Percentiles rank a stretch among this genome's conserved stretches.
Evolutionary conservation across 1,139 yeast species (phyloP).

Genomic region (Yamadazyma friedrichii): DNA sequence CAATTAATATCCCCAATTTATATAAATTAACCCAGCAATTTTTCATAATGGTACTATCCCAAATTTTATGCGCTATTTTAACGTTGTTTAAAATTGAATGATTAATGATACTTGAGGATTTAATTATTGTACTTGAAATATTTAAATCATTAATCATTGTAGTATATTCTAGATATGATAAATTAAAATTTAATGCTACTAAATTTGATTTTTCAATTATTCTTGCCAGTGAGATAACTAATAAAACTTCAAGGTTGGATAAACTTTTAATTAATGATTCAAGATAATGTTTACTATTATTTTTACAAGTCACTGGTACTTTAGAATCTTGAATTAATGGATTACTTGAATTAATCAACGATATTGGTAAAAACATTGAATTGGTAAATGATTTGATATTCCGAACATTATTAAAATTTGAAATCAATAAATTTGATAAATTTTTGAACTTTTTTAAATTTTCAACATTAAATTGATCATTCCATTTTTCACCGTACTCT

Average conservation of each 20-base stretch:
- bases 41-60: conserved; percentile 49
- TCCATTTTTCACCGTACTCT: conserved; percentile 48
- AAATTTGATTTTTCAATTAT: conserved; percentile 59
- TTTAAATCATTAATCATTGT: conserved; percentile 50
- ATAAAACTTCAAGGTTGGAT: conserved; percentile 66
- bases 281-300: conserved; percentile 22
- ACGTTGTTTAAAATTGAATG: conserved; percentile 35
- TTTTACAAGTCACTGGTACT: conserved; percentile 21
- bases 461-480: conserved; percentile 36
- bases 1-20: conserved; percentile 36
- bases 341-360: conserved; percentile 21
- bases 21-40: conserved; percentile 56
- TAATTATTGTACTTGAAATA: conserved; percentile 23
- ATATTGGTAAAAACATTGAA: conserved; percentile 46
- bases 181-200: conserved; percentile 64
- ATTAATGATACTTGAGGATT: conserved; percentile 32
- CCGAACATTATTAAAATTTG: conserved; percentile 58
- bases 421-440: conserved; percentile 22
- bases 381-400: conserved; percentile 58
- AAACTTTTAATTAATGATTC: conserved; percentile 43
- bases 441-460: conserved; percentile 5
- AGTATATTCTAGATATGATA: conserved; percentile 76
- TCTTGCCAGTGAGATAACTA: conserved; percentile 74
- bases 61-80: conserved; percentile 42
- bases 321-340: conserved; percentile 34